These are phyloP conservation scores for Colletotrichum destructivum DNA, from an alignment of 2,329 filamentous ascomycete genomes.

Conservation along the genomic window DNA sequence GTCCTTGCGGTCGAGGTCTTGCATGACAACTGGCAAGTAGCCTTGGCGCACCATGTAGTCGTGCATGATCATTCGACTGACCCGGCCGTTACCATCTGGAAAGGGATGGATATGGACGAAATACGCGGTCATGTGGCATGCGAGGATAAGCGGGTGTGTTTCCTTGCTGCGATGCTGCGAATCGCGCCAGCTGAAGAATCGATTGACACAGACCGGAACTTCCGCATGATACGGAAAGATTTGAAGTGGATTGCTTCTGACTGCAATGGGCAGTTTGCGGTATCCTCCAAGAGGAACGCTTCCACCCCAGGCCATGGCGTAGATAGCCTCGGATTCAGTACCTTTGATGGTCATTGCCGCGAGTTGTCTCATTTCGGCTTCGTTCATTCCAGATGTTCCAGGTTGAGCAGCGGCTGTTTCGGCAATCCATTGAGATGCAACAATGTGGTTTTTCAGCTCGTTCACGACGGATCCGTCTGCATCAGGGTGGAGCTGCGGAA, in stretches of 20 bases:
- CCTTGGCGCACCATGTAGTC: slow-evolving; percentile 46
- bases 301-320: slow-evolving; percentile 40
- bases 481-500: neutral
- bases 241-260: slow-evolving; percentile 42
- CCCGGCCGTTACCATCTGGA: slow-evolving; percentile 45
- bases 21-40: slow-evolving; percentile 43
- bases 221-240: slow-evolving; percentile 46
- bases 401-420: slow-evolving; percentile 38
- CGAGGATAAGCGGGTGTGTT: slow-evolving; percentile 45
- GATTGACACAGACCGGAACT: slow-evolving; percentile 38
- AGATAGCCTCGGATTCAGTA: slow-evolving; percentile 38
- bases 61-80: slow-evolving; percentile 45
- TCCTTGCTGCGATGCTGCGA: slow-evolving; percentile 34
- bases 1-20: slow-evolving; percentile 37
- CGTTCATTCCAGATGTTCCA: slow-evolving; percentile 39
- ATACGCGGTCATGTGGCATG: slow-evolving; percentile 44
- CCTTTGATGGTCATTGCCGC: slow-evolving; percentile 35
- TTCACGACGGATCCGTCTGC: neutral
- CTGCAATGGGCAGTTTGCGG: slow-evolving; percentile 42
- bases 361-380: slow-evolving; percentile 39
- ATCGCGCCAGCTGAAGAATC: slow-evolving; percentile 43
- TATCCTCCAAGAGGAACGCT: slow-evolving; percentile 41
- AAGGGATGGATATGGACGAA: slow-evolving; percentile 45
- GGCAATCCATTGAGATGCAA: slow-evolving; percentile 45
- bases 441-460: slow-evolving; percentile 45